phyloP scores from a whole-genome alignment of 164 flowering plant genomes.

The Chloranthus sessilifolius region DNA sequence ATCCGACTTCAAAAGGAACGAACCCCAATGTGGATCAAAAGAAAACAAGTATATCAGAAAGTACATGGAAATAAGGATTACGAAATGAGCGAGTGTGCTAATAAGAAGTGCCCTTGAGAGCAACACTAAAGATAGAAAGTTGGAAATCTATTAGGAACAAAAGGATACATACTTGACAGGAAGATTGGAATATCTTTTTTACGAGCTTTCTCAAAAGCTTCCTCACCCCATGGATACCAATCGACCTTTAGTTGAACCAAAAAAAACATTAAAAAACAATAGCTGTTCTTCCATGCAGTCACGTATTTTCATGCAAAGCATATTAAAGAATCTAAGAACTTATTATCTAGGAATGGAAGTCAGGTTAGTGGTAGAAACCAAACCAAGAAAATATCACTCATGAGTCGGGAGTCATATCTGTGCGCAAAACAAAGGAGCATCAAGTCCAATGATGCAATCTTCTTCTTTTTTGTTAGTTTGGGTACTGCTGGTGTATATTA shows the following conservation, averaged over 20 bases:
- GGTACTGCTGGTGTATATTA: too few species aligned
- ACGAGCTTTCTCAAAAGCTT: slow-evolving; percentile 80
- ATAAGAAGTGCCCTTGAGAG: neutral
- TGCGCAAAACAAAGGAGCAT: too few species aligned
- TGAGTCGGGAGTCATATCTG: too few species aligned
- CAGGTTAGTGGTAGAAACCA: neutral
- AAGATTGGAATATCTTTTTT: slow-evolving; percentile 78
- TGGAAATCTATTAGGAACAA: too few species aligned
- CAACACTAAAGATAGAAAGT: neutral
- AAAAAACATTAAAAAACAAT: neutral
- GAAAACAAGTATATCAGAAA: neutral
- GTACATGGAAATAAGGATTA: neutral
- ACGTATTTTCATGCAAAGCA: neutral
- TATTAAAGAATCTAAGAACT: neutral
- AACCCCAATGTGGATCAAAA: neutral
- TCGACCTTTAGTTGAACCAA: slow-evolving; percentile 46
- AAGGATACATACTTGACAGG: slow-evolving; percentile 55
- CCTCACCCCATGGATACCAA: slow-evolving; percentile 99
- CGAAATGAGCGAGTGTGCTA: neutral
- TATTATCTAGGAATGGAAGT: neutral
- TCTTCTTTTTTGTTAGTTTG: too few species aligned
- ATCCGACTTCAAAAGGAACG: slow-evolving; percentile 64
- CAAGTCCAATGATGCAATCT: too few species aligned
- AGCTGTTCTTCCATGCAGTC: neutral
- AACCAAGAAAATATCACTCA: too few species aligned